Evolutionary conservation across 2,329 filamentous ascomycete species (phyloP).

Genomic region (Alternaria solani): DNA sequence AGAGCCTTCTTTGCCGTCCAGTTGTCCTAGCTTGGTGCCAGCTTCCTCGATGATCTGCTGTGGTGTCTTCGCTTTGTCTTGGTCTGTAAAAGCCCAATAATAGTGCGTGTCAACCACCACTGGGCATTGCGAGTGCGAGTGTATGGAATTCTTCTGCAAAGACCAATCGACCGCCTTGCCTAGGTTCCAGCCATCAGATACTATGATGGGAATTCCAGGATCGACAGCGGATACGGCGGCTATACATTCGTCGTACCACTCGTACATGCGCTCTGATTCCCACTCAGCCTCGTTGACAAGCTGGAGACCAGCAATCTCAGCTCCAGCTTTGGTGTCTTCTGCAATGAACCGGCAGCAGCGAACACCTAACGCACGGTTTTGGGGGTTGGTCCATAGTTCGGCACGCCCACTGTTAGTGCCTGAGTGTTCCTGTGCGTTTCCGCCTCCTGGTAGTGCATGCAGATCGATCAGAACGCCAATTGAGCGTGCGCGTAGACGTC

Average conservation of each 20-base stretch:
- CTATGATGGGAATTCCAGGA: slow-evolving; percentile 61
- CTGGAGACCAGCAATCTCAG: slow-evolving; percentile 64
- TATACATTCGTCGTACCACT: slow-evolving; percentile 64
- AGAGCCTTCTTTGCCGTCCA: slow-evolving; percentile 58
- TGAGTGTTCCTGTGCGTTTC: slow-evolving; percentile 64
- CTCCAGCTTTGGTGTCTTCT: slow-evolving; percentile 53
- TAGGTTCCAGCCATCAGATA: slow-evolving; percentile 67
- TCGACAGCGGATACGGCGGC: slow-evolving; percentile 59
- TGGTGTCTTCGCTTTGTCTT: slow-evolving; percentile 60
- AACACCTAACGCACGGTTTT: slow-evolving; percentile 57
- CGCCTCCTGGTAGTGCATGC: slow-evolving; percentile 66
- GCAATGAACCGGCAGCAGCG: slow-evolving; percentile 61
- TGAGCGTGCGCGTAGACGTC: slow-evolving; percentile 55
- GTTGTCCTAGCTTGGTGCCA: slow-evolving; percentile 53
- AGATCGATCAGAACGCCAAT: slow-evolving; percentile 67
- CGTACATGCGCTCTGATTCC: slow-evolving; percentile 62
- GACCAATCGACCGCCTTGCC: slow-evolving; percentile 56
- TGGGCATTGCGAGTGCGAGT: slow-evolving; percentile 51
- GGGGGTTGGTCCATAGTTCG: slow-evolving; percentile 59
- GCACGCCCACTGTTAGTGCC: slow-evolving; percentile 62
- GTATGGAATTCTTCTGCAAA: slow-evolving; percentile 51
- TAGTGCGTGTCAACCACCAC: slow-evolving; percentile 67
- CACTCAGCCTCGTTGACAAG: slow-evolving; percentile 65
- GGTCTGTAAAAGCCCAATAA: slow-evolving; percentile 66
- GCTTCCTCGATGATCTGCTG: slow-evolving; percentile 61